Base-by-base conservation (phyloP, 257 asterid genomes). In the Plantago major region DNA sequence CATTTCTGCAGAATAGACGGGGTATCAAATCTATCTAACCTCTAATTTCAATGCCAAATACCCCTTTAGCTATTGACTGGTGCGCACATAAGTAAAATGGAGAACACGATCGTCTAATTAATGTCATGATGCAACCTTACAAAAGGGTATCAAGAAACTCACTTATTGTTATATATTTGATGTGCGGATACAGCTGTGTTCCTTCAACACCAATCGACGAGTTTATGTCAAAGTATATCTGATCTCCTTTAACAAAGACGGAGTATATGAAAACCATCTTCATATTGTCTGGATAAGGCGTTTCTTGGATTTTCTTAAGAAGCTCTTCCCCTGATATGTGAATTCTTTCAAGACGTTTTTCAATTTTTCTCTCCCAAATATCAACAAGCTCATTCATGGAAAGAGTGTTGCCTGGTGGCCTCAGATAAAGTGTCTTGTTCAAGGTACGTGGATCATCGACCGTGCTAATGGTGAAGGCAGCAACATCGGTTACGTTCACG, bases 201-300 rank as follows among this genome's bases (percentile, higher is more conserved):
- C 94, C 96, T 62, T 90, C 96, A 17, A 76, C 80, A 45, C 88
- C 94, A 28, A 75, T 79, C 0, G 82, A 61, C 40, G 88, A 62
- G 55, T 69, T 74, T 15, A 85, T 66, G 63, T 71, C 81, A 44
- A 79, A 89, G 73, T 86, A 81, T 9, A 89, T 84, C 33, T 84
- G 96, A 66, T 88, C 95, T 28, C 98, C 98, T 79, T 89, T 84
- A 9, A 92, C 89, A 55, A 89, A 89, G 16, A 66, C 87, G 0
- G 95, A 80, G 81, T 86, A 89, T 65, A 89, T 73, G 79, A 92
- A 89, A 14, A 92, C 84, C 91, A 82, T 67, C 68, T 77, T 86
- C 96, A 84, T 76, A 71, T 81, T 84, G 64, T 86, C 83, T 6
- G 94, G 99, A 66, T 86, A 84, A 33, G 85, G 91, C 51, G 84